Percentiles rank a stretch among this genome's conserved stretches.
Evolutionary conservation across 1,284 basidiomycete species (phyloP).

Genomic region (Amylostereum areolatum): DNA sequence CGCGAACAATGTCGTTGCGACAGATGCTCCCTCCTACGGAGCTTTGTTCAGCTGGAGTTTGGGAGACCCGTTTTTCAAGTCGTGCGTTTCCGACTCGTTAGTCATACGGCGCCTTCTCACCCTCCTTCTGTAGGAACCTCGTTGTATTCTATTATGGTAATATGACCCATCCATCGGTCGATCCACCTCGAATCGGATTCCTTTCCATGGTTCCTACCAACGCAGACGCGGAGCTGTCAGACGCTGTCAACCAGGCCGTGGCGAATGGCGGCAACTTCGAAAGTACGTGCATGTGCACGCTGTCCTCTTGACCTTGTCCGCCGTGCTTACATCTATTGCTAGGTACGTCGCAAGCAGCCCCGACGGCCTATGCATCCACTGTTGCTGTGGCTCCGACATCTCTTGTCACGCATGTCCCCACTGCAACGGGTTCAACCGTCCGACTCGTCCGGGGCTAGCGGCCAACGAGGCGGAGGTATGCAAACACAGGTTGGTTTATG

Average conservation of each 20-base stretch:
- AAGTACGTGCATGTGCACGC: conserved; percentile 21
- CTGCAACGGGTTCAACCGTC: too few species aligned
- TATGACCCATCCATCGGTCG: conserved; percentile 52
- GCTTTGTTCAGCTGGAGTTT: conserved; percentile 32
- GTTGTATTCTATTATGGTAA: conserved; percentile 62
- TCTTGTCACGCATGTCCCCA: too few species aligned
- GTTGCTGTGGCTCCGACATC: neutral
- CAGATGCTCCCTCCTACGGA: conserved; percentile 41
- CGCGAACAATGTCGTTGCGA: conserved; percentile 43
- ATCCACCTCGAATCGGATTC: conserved; percentile 65
- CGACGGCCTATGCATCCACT: neutral
- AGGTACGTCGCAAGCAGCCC: conserved; percentile 10
- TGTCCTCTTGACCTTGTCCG: neutral
- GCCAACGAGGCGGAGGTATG: too few species aligned
- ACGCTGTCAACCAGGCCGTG: conserved; percentile 34
- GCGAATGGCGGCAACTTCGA: conserved; percentile 34
- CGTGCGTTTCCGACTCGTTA: conserved; percentile 13
- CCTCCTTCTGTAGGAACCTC: conserved; percentile 18
- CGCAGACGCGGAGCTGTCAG: conserved; percentile 33
- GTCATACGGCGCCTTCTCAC: neutral
- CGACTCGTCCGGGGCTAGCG: too few species aligned
- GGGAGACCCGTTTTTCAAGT: conserved; percentile 36
- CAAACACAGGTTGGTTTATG: too few species aligned
- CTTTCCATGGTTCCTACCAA: conserved; percentile 58
- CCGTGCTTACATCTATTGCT: neutral